Base-by-base conservation (phyloP, 2,329 filamentous ascomycete genomes). In the Monosporascus cannonballus region DNA sequence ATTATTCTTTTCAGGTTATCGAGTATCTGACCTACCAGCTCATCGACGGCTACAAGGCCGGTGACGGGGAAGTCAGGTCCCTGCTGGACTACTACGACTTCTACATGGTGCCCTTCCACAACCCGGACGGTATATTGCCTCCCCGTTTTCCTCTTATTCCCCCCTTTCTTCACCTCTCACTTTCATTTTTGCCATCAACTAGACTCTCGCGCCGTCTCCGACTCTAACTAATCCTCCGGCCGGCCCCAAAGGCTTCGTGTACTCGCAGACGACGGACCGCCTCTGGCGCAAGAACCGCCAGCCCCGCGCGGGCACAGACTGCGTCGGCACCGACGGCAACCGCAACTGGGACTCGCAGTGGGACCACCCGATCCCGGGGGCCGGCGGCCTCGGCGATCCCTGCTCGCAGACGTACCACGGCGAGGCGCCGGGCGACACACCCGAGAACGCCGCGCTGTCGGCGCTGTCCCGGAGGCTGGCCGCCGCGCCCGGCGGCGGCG, bases 61-160 rank as follows among this genome's bases (percentile, higher is more conserved):
- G 63, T 6, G 68, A 73, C 45, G 59, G 66, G 6, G 61, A 65
- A 8, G 67, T 73, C 17, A 69, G 65, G 48, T 64, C 68, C 1
- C 72, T 77, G 53, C 70, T 84, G 38, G 73, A 84, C 65, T 76
- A 73, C 48, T 83, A 80, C 58, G 85, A 88, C 67, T 84, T 84
- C 58, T 86, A 84, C 65, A 76, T 87, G 58, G 75, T 85, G 55
- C 82, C 83, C 3, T 69, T 85, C 24, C 80, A 83, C 17, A 85
- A 86, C 61, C 80, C 81, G 0, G 82, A 85, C 51, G 80, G 77
- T 78, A 62, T 60, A 69, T 51, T 15, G n/a, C 37, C 6, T n/a
- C 24, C 44, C 7, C 46, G 2, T 3, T 37, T 20, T 41, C 38
- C 38, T 14, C 18, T n/a, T 20, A 5, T 18, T 9, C 11, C 2